Base-by-base conservation (phyloP, 2,329 filamentous ascomycete species). In the Tolypocladium pustulatum region DNA sequence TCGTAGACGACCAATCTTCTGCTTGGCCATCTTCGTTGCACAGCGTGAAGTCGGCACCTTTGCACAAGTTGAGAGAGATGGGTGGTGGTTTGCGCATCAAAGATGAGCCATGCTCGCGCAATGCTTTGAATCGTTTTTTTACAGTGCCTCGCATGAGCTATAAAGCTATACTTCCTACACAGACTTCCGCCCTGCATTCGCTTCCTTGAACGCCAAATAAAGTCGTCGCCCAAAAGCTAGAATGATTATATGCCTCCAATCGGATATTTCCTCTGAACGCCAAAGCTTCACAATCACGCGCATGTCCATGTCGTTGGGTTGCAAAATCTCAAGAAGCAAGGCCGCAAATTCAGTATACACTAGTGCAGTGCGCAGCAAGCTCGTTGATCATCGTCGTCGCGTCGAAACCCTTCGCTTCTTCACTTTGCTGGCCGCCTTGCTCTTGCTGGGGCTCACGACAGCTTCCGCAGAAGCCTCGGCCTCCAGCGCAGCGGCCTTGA, bases 321-420 rank as follows among this genome's bases (percentile, higher is more conserved):
- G 49, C 30, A 22, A n/a, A 53, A 36, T 53, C 49, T 36, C 49
- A 32, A 12, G 36, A 34, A 30, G 22, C 20, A 53, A 53, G 30
- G 32, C 49, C 49, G 22, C 49, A n/a, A 22, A 53, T 53, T 2
- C 34, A 53, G 49, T 53, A 22, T 53, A 53, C 49, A 53, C 20
- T 20, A 34, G 30, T 13, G 12, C 46, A 51, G 20, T 3, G 20
- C 20, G 30, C 49, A 2, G 8, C 9, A 22, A n/a, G 30, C 30
- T 22, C 20, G 15, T 36, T n/a, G 58, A 37, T 68, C 66, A 73
- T 59, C 71, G 65, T 61, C 70, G 66, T 57, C 73, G 66, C n/a
- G 67, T 66, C 37, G 72, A 72, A 27, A 68, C 65, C 62, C 72
- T 72, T 58, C 72, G 67, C 64, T 71, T 74, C 62, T 63, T 69